phyloP scores from a whole-genome alignment of 495 filamentous ascomycete genomes.

The Chaetomium tenue region DNA sequence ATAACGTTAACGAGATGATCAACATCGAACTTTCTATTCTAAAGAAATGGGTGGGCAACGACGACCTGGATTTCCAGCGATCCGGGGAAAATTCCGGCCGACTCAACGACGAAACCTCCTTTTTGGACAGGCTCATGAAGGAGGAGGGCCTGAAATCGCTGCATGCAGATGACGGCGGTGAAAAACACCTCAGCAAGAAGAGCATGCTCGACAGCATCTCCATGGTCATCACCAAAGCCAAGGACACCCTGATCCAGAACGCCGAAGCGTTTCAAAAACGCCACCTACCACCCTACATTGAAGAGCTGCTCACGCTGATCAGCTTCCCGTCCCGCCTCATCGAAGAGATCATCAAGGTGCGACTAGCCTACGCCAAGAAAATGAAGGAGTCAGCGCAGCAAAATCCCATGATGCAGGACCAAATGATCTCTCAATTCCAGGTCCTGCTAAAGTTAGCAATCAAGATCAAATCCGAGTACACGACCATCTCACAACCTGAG shows the following conservation, averaged over 20 bases:
- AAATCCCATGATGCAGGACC: conserved; percentile 86
- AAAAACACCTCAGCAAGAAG: conserved; percentile 51
- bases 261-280: conserved; percentile 81
- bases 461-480: conserved; percentile 85
- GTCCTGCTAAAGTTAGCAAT: conserved; percentile 88
- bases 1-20: conserved; percentile 97
- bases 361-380: conserved; percentile 86
- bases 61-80: conserved; percentile 85
- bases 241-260: conserved; percentile 85
- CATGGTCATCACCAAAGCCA: conserved; percentile 86
- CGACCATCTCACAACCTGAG: conserved; percentile 77
- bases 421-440: conserved; percentile 96
- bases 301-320: conserved; percentile 91
- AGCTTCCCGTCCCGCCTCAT: conserved; percentile 95
- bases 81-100: conserved; percentile 57
- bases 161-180: conserved; percentile 64
- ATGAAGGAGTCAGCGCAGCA: conserved; percentile 87
- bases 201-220: conserved; percentile 85
- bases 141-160: conserved; percentile 92
- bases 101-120: conserved; percentile 82
- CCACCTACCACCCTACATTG: conserved; percentile 94
- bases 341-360: conserved; percentile 92
- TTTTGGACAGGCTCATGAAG: conserved; percentile 96
- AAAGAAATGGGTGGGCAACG: conserved; percentile 94
- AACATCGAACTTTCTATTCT: conserved; percentile 88